Base-by-base conservation (phyloP, 1,139 yeast species). In the Taiozyma sp. region DNA sequence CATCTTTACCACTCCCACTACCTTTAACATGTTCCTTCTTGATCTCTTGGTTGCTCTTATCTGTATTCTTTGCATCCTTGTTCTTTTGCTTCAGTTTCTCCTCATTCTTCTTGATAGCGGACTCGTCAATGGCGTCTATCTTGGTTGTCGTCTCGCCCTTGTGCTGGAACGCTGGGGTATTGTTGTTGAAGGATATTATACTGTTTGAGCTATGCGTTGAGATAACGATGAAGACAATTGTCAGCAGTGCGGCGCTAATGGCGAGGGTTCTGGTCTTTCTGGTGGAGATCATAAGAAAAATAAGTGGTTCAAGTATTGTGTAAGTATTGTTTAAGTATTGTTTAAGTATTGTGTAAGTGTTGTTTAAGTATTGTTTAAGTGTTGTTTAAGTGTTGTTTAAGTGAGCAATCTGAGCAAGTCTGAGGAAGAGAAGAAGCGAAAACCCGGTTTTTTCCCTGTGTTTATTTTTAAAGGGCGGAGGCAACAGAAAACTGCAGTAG, bases 181-280 rank as follows among this genome's bases (percentile, higher is more conserved):
- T 5, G n/a, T 28, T 14, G 27, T 44, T 9, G 16, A 40, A 23
- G 9, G 41, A n/a, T 16, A 40, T 24, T 24, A 40, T 24, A 7
- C 14, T 24, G 29, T n/a, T 36, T 39, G 48, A 28, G 29, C 34
- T 55, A 51, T 56, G 64, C 1, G 63, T 45, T 34, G 57, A 48
- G 19, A 58, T 41, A 22, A 59, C 48, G 30, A 61, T 50, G 47
- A 61, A 54, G 7, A 59, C 52, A 5, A 61, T 24, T 4, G 62
- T 57, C 16, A 61, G 55, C 8, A 61, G 50, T 5, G 55, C 46
- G 14, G 64, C 64, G 48, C 61, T 55, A 29, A 60, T 50, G 4
- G 60, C 62, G 14, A 60, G 50, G 30, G 54, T 52, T 48, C 65
- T 54, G 39, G 54, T 54, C 48, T 53, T 60, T 51, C 64, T 56